These are phyloP conservation scores for Vinca major DNA, from an alignment of 305 asterid genomes.

Conservation along the genomic window DNA sequence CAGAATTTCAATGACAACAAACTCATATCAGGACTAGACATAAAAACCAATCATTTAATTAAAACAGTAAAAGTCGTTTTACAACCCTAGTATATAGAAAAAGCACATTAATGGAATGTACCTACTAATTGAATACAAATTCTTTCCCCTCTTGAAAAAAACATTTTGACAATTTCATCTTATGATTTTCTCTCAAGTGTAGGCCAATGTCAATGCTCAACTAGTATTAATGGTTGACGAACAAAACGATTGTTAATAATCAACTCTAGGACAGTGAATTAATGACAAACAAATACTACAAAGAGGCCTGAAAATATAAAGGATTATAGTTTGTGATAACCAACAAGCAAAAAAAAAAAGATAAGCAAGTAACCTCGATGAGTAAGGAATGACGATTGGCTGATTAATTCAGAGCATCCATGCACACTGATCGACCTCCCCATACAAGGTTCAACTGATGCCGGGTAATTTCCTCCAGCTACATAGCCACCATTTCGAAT, in stretches of 20 bases:
- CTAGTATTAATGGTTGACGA: background rate
- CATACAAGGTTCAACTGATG: conserved; percentile 63
- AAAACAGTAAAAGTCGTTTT: background rate
- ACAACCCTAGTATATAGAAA: background rate
- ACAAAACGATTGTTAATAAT: background rate
- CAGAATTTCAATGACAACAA: background rate
- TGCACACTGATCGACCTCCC: conserved; percentile 78
- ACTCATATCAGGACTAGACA: background rate
- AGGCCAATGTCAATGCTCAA: background rate
- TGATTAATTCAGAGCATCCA: conserved; percentile 67
- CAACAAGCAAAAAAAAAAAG: conserved; percentile 6
- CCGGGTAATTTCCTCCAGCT: conserved; percentile 36
- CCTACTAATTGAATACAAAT: background rate
- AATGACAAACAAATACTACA: background rate
- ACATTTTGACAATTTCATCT: background rate
- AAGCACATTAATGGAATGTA: background rate
- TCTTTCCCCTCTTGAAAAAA: background rate
- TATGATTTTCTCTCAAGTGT: background rate
- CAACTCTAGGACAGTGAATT: background rate
- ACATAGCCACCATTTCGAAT: conserved; percentile 31
- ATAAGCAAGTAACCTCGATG: conserved; percentile 34
- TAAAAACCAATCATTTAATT: background rate
- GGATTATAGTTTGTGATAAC: background rate
- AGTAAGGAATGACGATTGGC: conserved; percentile 42
- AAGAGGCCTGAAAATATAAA: background rate